Evolutionary conservation across 2,329 filamentous ascomycete genomes (phyloP), one percentile per base, ranked within the genome.

Genomic region (Cladosporium austrohemisphaericum): DNA sequence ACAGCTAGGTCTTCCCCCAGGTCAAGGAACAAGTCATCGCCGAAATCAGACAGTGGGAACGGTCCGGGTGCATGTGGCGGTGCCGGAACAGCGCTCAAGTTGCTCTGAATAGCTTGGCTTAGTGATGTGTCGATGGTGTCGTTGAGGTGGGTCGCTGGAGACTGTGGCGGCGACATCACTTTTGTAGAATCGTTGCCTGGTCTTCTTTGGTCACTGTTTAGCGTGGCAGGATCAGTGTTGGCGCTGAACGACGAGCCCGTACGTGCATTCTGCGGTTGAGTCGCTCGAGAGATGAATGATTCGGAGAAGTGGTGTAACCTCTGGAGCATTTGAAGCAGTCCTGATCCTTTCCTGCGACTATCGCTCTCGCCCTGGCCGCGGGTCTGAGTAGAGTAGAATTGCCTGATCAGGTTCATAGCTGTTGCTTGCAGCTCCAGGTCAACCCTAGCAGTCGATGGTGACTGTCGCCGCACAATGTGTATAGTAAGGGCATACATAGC

Each of bases 401-500:
- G 36, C 16, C 29, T 36, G 23, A 46, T 46, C 5, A 46, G 32
- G 11, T 26, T 37, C 31, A 46, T 36, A 2, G 43, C 43, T 22
- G 43, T 46, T 14, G 43, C 43, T 8, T 46, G 43, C 23, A 46
- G 10, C 23, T 46, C 43, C 1, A 46, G 32, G 8, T 46, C 43
- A 3, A 46, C 32, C n/a, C 23, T 14, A 18, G 43, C 43, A 6
- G 43, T 46, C 8, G 43, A 22, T 5, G 43, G 43, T 25, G 43
- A 46, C 18, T 46, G 43, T 2, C 43, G 43, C 13, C 43, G 29
- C 3, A 46, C 43, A 8, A 46, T 22, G 23, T 46, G 43, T 3
- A 46, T 28, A 3, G 43, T 46, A 4, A 46, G 5, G 18, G 43
- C 43, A 10, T 46, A 46, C 43, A 46, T 46, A 3, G 43, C 43